These are phyloP conservation scores for Chamaenerion angustifolium DNA, from an alignment of 345 rosid genomes.

Conservation along the genomic window DNA sequence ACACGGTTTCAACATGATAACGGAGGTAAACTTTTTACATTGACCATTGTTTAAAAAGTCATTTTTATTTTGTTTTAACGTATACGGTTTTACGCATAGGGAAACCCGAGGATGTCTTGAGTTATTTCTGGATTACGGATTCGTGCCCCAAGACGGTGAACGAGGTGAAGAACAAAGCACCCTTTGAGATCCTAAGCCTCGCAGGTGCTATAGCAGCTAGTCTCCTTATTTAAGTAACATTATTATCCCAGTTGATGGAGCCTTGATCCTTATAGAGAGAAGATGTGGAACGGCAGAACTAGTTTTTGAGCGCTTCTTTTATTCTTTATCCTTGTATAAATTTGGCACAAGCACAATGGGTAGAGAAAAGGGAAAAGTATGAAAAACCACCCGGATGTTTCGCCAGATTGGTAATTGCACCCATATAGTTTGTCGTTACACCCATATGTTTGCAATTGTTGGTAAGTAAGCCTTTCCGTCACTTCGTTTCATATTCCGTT, in stretches of 20 bases:
- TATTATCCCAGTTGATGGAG: too few relatives aligned
- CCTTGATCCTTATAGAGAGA: too few relatives aligned
- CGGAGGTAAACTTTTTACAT: constrained; percentile 42
- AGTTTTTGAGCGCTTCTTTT: too few relatives aligned
- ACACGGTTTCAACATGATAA: constrained; percentile 66
- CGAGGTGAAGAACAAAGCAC: constrained; percentile 53
- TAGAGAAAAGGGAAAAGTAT: too few relatives aligned
- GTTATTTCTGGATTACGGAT: constrained; percentile 94
- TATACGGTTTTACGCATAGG: constrained; percentile 21
- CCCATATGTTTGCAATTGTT: too few relatives aligned
- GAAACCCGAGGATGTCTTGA: constrained; percentile 48
- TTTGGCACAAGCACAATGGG: not conserved
- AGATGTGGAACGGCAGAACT: not conserved
- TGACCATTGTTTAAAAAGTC: not conserved
- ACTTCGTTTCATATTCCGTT: too few relatives aligned
- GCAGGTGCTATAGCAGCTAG: constrained; percentile 76
- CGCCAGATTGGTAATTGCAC: too few relatives aligned
- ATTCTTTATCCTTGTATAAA: not conserved
- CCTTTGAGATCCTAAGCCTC: constrained; percentile 87
- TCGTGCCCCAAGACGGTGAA: constrained; percentile 75
- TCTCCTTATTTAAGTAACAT: constrained; percentile 39
- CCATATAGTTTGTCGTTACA: too few relatives aligned
- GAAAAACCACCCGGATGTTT: too few relatives aligned
- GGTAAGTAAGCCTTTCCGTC: too few relatives aligned
- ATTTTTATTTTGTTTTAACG: too few relatives aligned